Percentiles rank a stretch among this genome's conserved stretches.
Conservation (phyloP, 345 rosid species). For the Euphorbia lathyris region DNA sequence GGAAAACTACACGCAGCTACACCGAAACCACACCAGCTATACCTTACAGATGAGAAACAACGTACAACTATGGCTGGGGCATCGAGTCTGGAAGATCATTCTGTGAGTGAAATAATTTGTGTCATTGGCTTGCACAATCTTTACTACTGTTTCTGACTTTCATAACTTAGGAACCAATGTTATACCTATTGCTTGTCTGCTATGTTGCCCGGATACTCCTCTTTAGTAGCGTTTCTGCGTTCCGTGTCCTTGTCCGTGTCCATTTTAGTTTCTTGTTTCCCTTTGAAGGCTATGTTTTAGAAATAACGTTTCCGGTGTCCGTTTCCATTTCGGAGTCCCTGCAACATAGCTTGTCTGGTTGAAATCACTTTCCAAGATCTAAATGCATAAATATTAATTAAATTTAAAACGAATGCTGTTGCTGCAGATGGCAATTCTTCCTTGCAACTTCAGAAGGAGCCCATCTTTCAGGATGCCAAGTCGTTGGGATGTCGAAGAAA, state of each 20-base stretch:
- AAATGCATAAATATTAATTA: background rate
- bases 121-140: too few species aligned
- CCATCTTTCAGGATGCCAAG: constrained; percentile 29
- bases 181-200: background rate
- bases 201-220: too few species aligned
- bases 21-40: background rate
- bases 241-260: too few species aligned
- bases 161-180: too few species aligned
- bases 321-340: too few species aligned
- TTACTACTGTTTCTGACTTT: too few species aligned
- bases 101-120: constrained; percentile 9
- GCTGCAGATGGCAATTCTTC: constrained; percentile 8
- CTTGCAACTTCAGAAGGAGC: constrained; percentile 7
- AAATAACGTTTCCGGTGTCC: too few species aligned
- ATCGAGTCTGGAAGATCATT: background rate
- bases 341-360: background rate
- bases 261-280: too few species aligned
- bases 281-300: too few species aligned
- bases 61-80: background rate
- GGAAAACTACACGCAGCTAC: background rate
- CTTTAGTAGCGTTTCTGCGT: too few species aligned
- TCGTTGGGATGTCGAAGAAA: constrained; percentile 40
- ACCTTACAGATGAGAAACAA: too few species aligned
- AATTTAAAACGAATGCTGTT: constrained; percentile 1
- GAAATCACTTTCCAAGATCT: background rate